phyloP scores from a whole-genome alignment of 768 basidiomycete genomes.

The Trametes villosa region DNA sequence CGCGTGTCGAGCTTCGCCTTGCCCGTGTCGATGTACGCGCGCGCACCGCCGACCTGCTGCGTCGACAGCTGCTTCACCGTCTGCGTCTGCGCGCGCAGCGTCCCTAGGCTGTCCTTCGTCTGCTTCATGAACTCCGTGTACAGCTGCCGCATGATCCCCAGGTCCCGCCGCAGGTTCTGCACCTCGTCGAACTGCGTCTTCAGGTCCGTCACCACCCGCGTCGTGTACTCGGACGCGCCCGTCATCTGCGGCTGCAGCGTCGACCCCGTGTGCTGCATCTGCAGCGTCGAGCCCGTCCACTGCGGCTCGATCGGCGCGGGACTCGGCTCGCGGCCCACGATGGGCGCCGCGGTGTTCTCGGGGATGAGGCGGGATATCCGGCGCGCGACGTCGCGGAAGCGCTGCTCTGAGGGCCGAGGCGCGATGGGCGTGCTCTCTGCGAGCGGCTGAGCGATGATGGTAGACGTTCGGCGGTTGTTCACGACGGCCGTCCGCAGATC shows the following conservation, averaged over 20 bases:
- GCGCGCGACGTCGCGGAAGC: conserved; percentile 73
- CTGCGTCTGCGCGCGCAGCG: conserved; percentile 82
- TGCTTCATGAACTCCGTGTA: conserved; percentile 93
- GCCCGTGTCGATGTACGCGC: conserved; percentile 88
- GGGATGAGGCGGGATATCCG: conserved; percentile 74
- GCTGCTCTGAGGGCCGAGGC: conserved; percentile 72
- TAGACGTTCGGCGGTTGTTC: conserved; percentile 57
- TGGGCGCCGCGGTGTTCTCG: conserved; percentile 37
- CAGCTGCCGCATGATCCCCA: conserved; percentile 91
- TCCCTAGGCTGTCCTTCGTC: conserved; percentile 83
- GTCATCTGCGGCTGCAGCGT: conserved; percentile 75
- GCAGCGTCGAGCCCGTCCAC: conserved; percentile 15
- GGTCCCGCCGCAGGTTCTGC: conserved; percentile 89
- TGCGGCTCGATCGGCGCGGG: conserved; percentile 37
- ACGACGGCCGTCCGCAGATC: conserved; percentile 76
- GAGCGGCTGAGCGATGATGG: conserved; percentile 55
- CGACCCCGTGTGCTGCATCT: conserved; percentile 69
- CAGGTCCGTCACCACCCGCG: conserved; percentile 77
- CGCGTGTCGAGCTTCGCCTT: conserved; percentile 90
- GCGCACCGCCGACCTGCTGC: conserved; percentile 80
- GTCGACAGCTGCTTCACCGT: conserved; percentile 87
- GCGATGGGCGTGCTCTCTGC: conserved; percentile 69
- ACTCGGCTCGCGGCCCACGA: conserved; percentile 28
- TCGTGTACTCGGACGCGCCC: conserved; percentile 76
- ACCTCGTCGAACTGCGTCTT: conserved; percentile 95